Percentiles rank a stretch among this genome's conserved stretches.
phyloP scores from a whole-genome alignment of 2,329 filamentous ascomycete species.

The Clonostachys rosea region DNA sequence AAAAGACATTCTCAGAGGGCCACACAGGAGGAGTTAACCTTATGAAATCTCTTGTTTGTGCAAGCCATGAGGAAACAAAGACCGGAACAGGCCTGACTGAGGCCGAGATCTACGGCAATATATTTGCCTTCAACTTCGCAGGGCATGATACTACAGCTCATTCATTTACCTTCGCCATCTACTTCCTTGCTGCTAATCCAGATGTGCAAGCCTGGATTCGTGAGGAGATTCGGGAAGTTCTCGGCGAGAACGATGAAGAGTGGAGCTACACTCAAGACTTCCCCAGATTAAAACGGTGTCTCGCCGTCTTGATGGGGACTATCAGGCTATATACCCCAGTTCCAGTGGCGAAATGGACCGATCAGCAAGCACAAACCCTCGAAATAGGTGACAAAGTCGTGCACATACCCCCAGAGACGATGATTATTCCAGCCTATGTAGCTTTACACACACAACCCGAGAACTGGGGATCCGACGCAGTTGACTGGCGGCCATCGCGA shows the following conservation, averaged over 20 bases:
- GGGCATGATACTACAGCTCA: conserved; percentile 47
- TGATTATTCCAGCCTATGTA: conserved; percentile 1
- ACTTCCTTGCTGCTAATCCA: conserved; percentile 36
- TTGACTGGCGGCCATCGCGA: conserved; percentile 11
- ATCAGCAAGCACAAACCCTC: not conserved
- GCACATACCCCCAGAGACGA: conserved; percentile 1
- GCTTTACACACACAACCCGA: conserved; percentile 3
- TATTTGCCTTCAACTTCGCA: conserved; percentile 42
- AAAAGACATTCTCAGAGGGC: not conserved
- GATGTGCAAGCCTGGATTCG: conserved; percentile 38
- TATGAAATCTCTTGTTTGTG: conserved; percentile 1
- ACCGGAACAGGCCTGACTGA: not conserved
- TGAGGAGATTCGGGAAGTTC: conserved; percentile 26
- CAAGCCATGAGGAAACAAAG: not conserved
- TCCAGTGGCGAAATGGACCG: conserved; percentile 14
- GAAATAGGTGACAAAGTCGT: not conserved
- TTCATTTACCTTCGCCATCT: conserved; percentile 31
- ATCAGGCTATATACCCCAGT: conserved; percentile 32
- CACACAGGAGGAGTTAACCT: not conserved
- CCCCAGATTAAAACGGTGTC: conserved; percentile 24
- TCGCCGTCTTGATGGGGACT: conserved; percentile 33
- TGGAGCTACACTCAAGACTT: not conserved
- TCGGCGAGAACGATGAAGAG: conserved; percentile 2
- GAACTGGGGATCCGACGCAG: conserved; percentile 9
- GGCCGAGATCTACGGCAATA: conserved; percentile 36